These are phyloP conservation scores for Hymenoscyphus fraxineus DNA, from an alignment of 2,329 filamentous ascomycete species.

Conservation along the genomic window DNA sequence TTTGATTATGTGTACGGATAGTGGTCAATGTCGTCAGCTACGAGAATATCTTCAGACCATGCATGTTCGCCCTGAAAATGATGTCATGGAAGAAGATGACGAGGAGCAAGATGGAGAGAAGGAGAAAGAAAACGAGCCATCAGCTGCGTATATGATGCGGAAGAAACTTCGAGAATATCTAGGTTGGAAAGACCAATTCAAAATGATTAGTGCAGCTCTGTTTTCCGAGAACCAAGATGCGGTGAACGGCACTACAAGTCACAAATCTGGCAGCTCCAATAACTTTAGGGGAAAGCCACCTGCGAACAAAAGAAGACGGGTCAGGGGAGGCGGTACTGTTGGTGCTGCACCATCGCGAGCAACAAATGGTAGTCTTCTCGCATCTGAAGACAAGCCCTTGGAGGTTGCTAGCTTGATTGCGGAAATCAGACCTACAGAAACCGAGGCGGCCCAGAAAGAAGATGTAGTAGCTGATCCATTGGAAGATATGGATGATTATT, in stretches of 20 bases:
- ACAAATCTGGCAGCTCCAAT: constrained; percentile 40
- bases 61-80: constrained; percentile 59
- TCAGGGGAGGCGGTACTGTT: constrained; percentile 71
- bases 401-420: constrained; percentile 81
- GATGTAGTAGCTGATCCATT: constrained; percentile 75
- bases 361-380: constrained; percentile 69
- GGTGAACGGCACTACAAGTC: constrained; percentile 62
- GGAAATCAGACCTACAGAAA: constrained; percentile 76
- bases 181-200: constrained; percentile 85
- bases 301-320: constrained; percentile 78
- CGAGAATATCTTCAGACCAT: constrained; percentile 90
- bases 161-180: constrained; percentile 82
- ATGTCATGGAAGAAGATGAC: constrained; percentile 41
- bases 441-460: constrained; percentile 70
- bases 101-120: constrained; percentile 44
- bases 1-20: constrained; percentile 91
- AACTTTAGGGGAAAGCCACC: constrained; percentile 58
- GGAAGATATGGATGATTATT: constrained; percentile 89
- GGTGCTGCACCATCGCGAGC: constrained; percentile 58
- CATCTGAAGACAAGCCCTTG: constrained; percentile 76
- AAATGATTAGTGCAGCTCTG: constrained; percentile 73
- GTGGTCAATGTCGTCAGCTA: constrained; percentile 79
- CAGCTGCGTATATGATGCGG: constrained; percentile 85
- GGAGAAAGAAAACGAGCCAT: constrained; percentile 58
- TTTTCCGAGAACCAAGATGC: constrained; percentile 78